Evolutionary conservation across 352 stramenopile species (phyloP).

Genomic region (Chloridella minuta): DNA sequence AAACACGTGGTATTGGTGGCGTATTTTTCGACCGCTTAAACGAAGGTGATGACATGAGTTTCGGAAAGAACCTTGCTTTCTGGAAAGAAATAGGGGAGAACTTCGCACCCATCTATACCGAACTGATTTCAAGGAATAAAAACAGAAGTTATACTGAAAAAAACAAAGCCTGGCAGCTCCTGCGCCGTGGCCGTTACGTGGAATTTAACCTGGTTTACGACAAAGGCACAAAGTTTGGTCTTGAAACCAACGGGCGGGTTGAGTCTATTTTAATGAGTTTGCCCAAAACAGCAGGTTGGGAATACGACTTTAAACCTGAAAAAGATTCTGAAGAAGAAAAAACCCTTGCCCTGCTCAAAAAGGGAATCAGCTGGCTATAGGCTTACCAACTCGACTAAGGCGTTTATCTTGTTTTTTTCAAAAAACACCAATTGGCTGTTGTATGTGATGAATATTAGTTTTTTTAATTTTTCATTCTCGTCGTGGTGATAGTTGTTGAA

Average conservation of each 20-base stretch:
- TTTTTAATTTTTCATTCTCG: too few relatives aligned
- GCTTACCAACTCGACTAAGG: too few relatives aligned
- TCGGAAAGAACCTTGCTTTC: background rate
- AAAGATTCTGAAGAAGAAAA: conserved; percentile 14
- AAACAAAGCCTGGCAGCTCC: conserved; percentile 13
- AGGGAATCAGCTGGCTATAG: too few relatives aligned
- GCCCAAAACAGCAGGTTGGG: conserved; percentile 67
- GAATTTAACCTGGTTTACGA: conserved; percentile 99
- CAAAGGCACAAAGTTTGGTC: conserved; percentile 78
- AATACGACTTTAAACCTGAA: conserved; percentile 58
- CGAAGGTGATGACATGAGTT: conserved; percentile 26
- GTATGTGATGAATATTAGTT: too few relatives aligned
- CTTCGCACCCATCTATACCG: conserved; percentile 82
- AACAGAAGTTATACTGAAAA: conserved; percentile 34
- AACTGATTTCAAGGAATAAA: conserved; percentile 25
- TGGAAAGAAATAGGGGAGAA: conserved; percentile 26
- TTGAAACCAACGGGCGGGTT: conserved; percentile 73
- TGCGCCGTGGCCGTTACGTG: conserved; percentile 46
- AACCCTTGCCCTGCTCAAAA: too few relatives aligned
- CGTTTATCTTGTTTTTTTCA: too few relatives aligned
- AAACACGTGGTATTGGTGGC: conserved; percentile 66
- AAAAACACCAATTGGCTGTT: too few relatives aligned
- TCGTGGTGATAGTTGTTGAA: too few relatives aligned
- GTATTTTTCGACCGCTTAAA: conserved; percentile 96
- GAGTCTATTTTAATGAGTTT: conserved; percentile 96